Evolutionary conservation across 495 filamentous ascomycete species (phyloP).

Genomic region (Aspergillus hancockii): DNA sequence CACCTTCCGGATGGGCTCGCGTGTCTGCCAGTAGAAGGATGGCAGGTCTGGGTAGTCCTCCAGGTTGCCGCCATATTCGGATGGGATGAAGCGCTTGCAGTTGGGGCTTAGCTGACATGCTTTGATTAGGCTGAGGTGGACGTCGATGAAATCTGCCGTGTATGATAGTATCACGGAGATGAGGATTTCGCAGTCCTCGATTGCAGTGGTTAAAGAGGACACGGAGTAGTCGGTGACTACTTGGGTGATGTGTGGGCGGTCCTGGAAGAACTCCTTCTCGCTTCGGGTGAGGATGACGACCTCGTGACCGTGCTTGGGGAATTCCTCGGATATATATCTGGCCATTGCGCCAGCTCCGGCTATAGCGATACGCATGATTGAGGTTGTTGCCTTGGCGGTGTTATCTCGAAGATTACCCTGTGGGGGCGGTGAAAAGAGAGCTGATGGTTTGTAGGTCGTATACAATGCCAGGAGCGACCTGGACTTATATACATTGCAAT

Average conservation of each 20-base stretch:
- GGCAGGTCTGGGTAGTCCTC: constrained; percentile 23
- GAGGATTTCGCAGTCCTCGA: neutral
- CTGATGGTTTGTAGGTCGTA: too few relatives aligned
- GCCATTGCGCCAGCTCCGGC: neutral
- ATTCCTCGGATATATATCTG: neutral
- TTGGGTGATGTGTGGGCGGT: neutral
- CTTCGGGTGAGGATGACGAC: neutral
- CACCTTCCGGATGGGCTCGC: constrained; percentile 19
- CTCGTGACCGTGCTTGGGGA: neutral
- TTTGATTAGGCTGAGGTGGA: constrained; percentile 15
- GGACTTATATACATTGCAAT: too few relatives aligned
- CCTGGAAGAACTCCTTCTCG: neutral
- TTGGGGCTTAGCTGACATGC: constrained; percentile 14
- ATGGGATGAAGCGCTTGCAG: constrained; percentile 32
- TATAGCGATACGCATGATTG: neutral
- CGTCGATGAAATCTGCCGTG: neutral
- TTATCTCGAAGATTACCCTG: too few relatives aligned
- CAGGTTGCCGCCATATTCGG: constrained; percentile 25
- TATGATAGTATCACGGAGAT: neutral
- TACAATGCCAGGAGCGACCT: too few relatives aligned
- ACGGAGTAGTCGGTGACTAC: neutral
- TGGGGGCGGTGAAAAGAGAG: too few relatives aligned
- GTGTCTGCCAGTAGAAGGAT: constrained; percentile 15
- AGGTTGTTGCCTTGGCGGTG: too few relatives aligned
- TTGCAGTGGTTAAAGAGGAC: neutral